Percentiles rank a stretch among this genome's conserved stretches.
phyloP scores from a whole-genome alignment of 257 asterid genomes.

The Fraxinus excelsior region DNA sequence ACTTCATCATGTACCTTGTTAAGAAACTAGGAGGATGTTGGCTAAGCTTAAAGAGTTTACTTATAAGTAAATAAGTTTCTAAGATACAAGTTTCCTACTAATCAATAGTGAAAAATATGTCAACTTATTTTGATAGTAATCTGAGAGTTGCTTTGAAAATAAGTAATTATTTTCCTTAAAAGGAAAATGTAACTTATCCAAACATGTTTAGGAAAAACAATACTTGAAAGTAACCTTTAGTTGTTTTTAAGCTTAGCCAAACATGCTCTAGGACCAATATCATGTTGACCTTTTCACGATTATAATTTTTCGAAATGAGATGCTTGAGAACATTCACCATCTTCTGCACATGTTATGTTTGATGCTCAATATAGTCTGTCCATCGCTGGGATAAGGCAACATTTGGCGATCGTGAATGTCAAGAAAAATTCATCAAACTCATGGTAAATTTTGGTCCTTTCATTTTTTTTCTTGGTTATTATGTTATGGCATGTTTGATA shows the following conservation, averaged over 20 bases:
- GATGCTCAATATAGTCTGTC: constrained; percentile 55
- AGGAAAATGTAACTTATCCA: neutral
- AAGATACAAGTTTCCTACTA: neutral
- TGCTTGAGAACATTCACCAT: constrained; percentile 46
- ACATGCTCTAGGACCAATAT: neutral
- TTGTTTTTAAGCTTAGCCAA: neutral
- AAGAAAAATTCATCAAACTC: constrained; percentile 97
- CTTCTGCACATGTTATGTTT: constrained; percentile 35
- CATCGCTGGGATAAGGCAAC: constrained; percentile 79
- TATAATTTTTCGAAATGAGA: constrained; percentile 2
- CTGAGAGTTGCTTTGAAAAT: neutral
- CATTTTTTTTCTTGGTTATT: constrained; percentile 18
- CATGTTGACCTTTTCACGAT: constrained; percentile 8
- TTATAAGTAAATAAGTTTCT: neutral
- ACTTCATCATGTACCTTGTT: no score
- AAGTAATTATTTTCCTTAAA: neutral
- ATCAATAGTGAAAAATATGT: neutral
- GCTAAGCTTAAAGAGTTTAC: neutral
- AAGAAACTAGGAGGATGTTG: neutral
- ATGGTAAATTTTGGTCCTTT: constrained; percentile 67
- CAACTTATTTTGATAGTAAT: neutral
- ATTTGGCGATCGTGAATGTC: constrained; percentile 90
- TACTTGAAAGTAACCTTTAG: neutral
- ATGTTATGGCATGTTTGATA: constrained; percentile 7
- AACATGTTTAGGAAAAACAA: neutral